Percentiles rank a stretch among this genome's conserved stretches.
phyloP scores from a whole-genome alignment of 2,329 filamentous ascomycete species.

The Sordariomycetes sp. region DNA sequence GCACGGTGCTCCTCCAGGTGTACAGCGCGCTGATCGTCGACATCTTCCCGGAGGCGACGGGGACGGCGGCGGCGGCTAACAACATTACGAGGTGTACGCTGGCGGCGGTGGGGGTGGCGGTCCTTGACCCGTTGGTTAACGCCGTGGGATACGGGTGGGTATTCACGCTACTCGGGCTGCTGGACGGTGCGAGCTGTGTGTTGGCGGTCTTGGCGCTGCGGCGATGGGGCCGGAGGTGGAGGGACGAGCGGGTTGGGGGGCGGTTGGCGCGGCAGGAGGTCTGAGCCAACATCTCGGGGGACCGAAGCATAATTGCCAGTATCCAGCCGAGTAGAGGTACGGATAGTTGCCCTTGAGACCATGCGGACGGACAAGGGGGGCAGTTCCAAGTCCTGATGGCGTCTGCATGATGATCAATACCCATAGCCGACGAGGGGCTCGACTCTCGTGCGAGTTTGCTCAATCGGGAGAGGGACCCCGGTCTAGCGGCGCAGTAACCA shows the following conservation, averaged over 20 bases:
- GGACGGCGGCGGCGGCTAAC: slow-evolving; percentile 40
- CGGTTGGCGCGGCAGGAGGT: not conserved
- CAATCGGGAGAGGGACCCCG: too few relatives aligned
- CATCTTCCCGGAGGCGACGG: slow-evolving; percentile 35
- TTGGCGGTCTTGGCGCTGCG: not conserved
- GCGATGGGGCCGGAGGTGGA: not conserved
- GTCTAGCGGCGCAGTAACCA: too few relatives aligned
- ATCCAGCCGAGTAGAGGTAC: too few relatives aligned
- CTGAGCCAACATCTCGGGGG: too few relatives aligned
- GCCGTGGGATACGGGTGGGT: not conserved
- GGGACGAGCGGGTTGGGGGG: not conserved
- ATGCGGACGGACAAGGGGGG: too few relatives aligned
- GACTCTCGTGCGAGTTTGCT: too few relatives aligned
- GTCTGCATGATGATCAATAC: too few relatives aligned
- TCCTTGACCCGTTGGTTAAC: not conserved
- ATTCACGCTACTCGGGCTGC: not conserved
- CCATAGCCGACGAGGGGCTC: too few relatives aligned
- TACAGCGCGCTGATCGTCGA: slow-evolving; percentile 40
- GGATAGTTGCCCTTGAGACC: too few relatives aligned
- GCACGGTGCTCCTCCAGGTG: not conserved
- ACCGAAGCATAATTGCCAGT: too few relatives aligned
- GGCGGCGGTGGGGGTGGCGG: not conserved
- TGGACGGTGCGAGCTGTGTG: not conserved
- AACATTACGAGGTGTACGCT: slow-evolving; percentile 36
- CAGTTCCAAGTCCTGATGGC: too few relatives aligned